phyloP scores from a whole-genome alignment of 108 stramenopile genomes.

The Nannochloropsis gaditana region DNA sequence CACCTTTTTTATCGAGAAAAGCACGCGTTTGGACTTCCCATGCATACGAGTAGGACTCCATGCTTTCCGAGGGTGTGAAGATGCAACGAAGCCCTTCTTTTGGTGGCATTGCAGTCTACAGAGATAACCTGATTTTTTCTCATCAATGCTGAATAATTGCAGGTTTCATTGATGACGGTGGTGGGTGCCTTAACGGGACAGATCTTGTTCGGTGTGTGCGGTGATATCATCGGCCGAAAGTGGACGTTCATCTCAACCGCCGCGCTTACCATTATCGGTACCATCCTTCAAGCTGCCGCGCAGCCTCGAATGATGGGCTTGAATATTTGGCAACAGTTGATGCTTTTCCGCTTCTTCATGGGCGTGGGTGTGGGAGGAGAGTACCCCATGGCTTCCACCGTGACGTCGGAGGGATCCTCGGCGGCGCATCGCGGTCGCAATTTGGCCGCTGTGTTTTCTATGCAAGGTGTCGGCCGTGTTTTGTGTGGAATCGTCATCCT shows the following conservation, averaged over 20 bases:
- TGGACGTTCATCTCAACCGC: slow-evolving; percentile 29
- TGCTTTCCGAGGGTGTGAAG: too few relatives aligned
- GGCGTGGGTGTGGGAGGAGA: slow-evolving; percentile 61
- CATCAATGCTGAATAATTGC: too few relatives aligned
- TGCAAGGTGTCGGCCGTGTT: slow-evolving; percentile 56
- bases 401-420: slow-evolving; percentile 28
- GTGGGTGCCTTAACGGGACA: slow-evolving; percentile 46
- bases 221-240: slow-evolving; percentile 38
- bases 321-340: slow-evolving; percentile 42
- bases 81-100: too few relatives aligned
- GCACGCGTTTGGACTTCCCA: too few relatives aligned
- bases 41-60: too few relatives aligned
- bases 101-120: too few relatives aligned
- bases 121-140: too few relatives aligned
- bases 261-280: background rate
- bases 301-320: background rate
- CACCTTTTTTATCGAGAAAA: too few relatives aligned
- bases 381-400: slow-evolving; percentile 57
- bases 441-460: slow-evolving; percentile 54
- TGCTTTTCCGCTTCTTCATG: slow-evolving; percentile 47
- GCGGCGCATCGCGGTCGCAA: slow-evolving; percentile 27
- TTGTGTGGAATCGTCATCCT: slow-evolving; percentile 22
- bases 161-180: background rate
- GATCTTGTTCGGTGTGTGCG: slow-evolving; percentile 37
- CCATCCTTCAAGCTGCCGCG: background rate